These are phyloP conservation scores for Pseudogymnoascus sp. DNA, from an alignment of 2,329 filamentous ascomycete genomes.

Conservation along the genomic window DNA sequence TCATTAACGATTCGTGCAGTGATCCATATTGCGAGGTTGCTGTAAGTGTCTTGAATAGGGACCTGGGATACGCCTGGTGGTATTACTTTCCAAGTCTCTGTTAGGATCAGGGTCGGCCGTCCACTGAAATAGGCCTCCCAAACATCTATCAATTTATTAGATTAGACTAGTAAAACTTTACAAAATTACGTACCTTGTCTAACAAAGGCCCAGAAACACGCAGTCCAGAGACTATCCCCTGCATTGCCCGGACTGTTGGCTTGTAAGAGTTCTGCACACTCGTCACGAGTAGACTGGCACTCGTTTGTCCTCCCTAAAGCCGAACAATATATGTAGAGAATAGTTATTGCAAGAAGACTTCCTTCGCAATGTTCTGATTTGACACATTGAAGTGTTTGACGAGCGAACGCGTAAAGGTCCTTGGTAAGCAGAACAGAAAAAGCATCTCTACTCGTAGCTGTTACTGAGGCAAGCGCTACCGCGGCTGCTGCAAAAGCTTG, in stretches of 20 bases:
- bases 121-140: conserved; percentile 3
- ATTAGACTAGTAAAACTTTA: neutral
- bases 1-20: conserved; percentile 10
- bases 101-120: neutral
- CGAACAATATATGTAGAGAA: neutral
- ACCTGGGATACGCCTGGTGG: neutral
- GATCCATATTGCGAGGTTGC: conserved; percentile 9
- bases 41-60: conserved; percentile 10
- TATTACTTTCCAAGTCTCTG: neutral
- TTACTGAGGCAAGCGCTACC: neutral
- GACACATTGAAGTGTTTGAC: neutral
- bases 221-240: neutral
- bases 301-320: neutral
- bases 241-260: neutral
- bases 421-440: neutral
- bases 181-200: conserved; percentile 2
- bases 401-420: neutral
- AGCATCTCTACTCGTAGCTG: neutral
- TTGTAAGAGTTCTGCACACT: neutral
- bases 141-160: conserved; percentile 6
- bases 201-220: conserved; percentile 11
- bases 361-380: neutral
- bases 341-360: neutral
- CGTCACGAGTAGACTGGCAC: neutral
- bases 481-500: neutral